These are phyloP conservation scores for Pythium pyrilobum DNA, from an alignment of 352 stramenopile species.

Conservation along the genomic window DNA sequence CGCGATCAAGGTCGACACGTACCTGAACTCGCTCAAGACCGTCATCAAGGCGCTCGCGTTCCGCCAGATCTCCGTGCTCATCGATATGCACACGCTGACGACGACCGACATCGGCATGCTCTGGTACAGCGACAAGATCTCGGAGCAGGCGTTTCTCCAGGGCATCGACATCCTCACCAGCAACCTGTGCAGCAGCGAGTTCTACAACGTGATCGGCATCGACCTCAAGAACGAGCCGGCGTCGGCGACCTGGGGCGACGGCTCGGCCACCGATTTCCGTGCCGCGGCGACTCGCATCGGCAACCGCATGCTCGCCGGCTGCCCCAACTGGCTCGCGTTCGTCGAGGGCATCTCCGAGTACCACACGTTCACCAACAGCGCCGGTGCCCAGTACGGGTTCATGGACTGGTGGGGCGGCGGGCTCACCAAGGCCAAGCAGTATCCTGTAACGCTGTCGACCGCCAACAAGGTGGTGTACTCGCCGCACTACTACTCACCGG, in stretches of 20 bases:
- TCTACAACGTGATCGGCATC: conserved; percentile 69
- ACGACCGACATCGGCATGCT: conserved; percentile 20
- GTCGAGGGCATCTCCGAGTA: conserved; percentile 52
- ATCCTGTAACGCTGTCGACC: conserved; percentile 33
- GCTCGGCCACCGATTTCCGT: conserved; percentile 40
- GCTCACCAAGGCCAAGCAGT: conserved; percentile 31
- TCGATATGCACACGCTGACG: conserved; percentile 36
- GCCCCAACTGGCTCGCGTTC: conserved; percentile 68
- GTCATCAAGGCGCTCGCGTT: conserved; percentile 34
- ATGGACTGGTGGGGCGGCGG: conserved; percentile 63
- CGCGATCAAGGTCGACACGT: conserved; percentile 36
- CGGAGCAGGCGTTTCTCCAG: conserved; percentile 23
- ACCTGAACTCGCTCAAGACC: conserved; percentile 32
- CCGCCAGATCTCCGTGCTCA: conserved; percentile 37
- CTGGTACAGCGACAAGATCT: conserved; percentile 33
- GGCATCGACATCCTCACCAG: conserved; percentile 30
- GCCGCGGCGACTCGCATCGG: conserved; percentile 40
- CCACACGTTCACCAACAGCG: conserved; percentile 31
- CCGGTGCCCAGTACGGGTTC: conserved; percentile 34
- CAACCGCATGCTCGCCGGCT: conserved; percentile 59
- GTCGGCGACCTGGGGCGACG: conserved; percentile 47
- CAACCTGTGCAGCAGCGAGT: conserved; percentile 45
- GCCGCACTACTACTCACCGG: conserved; percentile 66
- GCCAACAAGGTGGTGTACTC: conserved; percentile 70
- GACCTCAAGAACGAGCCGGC: conserved; percentile 70